Percentiles rank a stretch among this genome's conserved stretches.
Conservation (phyloP, 371 early-diverging fungal genomes). For the Mortierella sp. region DNA sequence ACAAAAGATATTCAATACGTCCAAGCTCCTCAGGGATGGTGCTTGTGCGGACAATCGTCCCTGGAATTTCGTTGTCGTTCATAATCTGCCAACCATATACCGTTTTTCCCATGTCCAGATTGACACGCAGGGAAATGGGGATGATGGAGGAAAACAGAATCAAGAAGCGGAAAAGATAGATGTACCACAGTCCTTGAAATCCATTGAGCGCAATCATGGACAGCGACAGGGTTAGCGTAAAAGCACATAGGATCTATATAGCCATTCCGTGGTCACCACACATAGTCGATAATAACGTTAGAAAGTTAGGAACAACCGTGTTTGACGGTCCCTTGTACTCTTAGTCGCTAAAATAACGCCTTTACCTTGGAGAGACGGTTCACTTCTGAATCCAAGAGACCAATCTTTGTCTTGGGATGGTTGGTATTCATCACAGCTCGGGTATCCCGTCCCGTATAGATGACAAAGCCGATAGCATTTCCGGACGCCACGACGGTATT, state of each 20-base stretch:
- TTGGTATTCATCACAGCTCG: conserved; percentile 98
- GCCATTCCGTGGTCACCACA: not conserved
- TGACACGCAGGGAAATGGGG: conserved; percentile 97
- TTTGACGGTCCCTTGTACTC: no score
- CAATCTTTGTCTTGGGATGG: conserved; percentile 96
- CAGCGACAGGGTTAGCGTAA: conserved; percentile 85
- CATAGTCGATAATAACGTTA: no score
- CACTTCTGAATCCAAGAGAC: conserved; percentile 94
- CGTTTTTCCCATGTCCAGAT: conserved; percentile 97
- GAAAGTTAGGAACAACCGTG: no score
- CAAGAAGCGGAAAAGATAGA: conserved; percentile 94
- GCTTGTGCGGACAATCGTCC: conserved; percentile 94
- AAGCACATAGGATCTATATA: conserved; percentile 81
- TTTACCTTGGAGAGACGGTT: conserved; percentile 92
- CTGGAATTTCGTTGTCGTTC: conserved; percentile 82
- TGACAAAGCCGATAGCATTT: conserved; percentile 89
- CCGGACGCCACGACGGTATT: conserved; percentile 98
- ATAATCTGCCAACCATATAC: conserved; percentile 90
- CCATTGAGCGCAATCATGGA: conserved; percentile 93
- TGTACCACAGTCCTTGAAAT: conserved; percentile 90
- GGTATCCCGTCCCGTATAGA: conserved; percentile 98
- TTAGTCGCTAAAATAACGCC: no score
- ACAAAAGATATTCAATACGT: conserved; percentile 95
- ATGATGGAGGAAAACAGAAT: conserved; percentile 98
- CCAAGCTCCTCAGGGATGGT: conserved; percentile 99